Conservation (phyloP, 83 land plant genomes). For the Larix sibirica region DNA sequence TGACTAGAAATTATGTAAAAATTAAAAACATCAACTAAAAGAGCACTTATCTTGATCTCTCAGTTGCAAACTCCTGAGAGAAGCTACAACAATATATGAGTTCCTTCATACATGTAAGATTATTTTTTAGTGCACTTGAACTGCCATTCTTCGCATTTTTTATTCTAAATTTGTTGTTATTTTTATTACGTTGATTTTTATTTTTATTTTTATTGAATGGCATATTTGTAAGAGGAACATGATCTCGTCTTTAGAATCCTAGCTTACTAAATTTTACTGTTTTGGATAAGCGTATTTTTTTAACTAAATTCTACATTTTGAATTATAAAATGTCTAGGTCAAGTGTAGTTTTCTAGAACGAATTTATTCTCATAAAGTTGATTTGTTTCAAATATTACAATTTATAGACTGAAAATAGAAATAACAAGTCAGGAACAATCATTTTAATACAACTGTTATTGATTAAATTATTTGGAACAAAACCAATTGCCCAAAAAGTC, state of each 20-base stretch:
- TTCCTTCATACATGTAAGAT: slow-evolving; percentile 80
- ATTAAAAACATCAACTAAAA: not conserved
- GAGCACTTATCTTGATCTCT: slow-evolving; percentile 75
- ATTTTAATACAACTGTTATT: no score
- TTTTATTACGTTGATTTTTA: not conserved
- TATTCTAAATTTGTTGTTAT: not conserved
- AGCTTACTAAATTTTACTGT: not conserved
- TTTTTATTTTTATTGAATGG: not conserved
- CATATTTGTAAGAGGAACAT: not conserved
- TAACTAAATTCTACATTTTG: not conserved
- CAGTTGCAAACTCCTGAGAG: slow-evolving; percentile 57
- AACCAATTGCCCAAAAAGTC: not conserved
- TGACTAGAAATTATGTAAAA: slow-evolving; percentile 9
- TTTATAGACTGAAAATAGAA: no score
- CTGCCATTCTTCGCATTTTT: not conserved
- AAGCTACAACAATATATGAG: slow-evolving; percentile 81
- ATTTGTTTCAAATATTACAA: not conserved
- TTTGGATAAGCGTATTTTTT: not conserved
- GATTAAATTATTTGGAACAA: not conserved
- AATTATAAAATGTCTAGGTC: not conserved
- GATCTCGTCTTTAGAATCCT: not conserved
- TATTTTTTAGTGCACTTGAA: not conserved
- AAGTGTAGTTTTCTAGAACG: not conserved
- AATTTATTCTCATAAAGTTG: not conserved
- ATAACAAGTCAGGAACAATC: no score